A percentile compares a stretch with the other conserved stretches of the same genome.
phyloP scores from a whole-genome alignment of 352 stramenopile genomes.

The Elongisporangium prolatum region DNA sequence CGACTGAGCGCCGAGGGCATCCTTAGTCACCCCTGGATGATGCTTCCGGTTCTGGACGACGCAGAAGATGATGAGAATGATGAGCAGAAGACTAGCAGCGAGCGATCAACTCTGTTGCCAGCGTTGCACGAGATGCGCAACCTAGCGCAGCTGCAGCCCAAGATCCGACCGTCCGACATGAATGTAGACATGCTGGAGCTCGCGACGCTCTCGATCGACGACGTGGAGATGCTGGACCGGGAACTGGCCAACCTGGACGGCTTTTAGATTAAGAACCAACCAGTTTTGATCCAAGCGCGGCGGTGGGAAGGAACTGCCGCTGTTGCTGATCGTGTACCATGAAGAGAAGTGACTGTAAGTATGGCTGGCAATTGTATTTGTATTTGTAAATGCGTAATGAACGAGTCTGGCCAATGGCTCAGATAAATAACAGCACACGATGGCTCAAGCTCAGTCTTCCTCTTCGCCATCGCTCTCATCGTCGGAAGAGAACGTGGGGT shows the following conservation, averaged over 20 bases:
- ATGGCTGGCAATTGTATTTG: not conserved
- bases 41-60: slow-evolving; percentile 18
- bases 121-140: slow-evolving; percentile 75
- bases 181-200: slow-evolving; percentile 60
- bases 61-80: slow-evolving; percentile 21
- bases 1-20: slow-evolving; percentile 66
- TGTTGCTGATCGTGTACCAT: not conserved
- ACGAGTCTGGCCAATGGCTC: slow-evolving; percentile 1
- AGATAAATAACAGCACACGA: not conserved
- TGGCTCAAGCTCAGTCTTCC: slow-evolving; percentile 16
- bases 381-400: slow-evolving; percentile 3
- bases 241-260: slow-evolving; percentile 56
- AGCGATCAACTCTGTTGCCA: slow-evolving; percentile 52
- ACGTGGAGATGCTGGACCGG: slow-evolving; percentile 60
- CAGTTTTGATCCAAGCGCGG: slow-evolving; percentile 3
- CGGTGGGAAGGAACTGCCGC: slow-evolving; percentile 1
- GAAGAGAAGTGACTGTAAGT: not conserved
- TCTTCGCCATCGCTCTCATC: slow-evolving; percentile 52
- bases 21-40: slow-evolving; percentile 82
- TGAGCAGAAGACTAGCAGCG: not conserved
- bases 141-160: slow-evolving; percentile 56
- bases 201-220: slow-evolving; percentile 46
- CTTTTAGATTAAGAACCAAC: slow-evolving; percentile 19
- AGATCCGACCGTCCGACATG: slow-evolving; percentile 74
- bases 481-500: slow-evolving; percentile 46